These are phyloP conservation scores for Anaeramoeba flamelloides DNA, from an alignment of 78 protist species.

Conservation along the genomic window DNA sequence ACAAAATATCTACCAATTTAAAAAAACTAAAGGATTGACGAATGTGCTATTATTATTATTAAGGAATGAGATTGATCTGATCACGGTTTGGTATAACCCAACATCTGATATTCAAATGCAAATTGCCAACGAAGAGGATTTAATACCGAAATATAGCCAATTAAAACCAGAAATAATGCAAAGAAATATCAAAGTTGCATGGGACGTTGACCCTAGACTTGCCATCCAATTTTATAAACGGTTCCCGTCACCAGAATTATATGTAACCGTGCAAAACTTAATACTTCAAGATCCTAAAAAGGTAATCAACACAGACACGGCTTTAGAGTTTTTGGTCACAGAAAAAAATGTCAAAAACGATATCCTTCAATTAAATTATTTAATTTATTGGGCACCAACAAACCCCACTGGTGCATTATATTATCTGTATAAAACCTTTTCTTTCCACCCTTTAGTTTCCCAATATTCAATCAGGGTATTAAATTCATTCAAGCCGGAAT, in stretches of 20 bases:
- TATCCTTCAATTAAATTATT: constrained; percentile 37
- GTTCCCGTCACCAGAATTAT: neutral
- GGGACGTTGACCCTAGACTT: constrained; percentile 20
- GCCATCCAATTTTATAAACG: constrained; percentile 8
- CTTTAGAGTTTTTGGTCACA: constrained; percentile 37
- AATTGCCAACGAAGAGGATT: constrained; percentile 27
- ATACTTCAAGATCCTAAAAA: constrained; percentile 31
- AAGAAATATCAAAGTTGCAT: constrained; percentile 29
- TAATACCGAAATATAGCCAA: constrained; percentile 13
- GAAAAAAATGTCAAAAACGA: constrained; percentile 27
- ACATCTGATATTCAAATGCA: constrained; percentile 10
- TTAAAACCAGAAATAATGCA: too few species aligned
- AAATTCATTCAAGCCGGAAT: constrained; percentile 32
- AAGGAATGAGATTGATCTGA: constrained; percentile 45
- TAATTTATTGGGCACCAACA: constrained; percentile 40
- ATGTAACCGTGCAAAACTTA: constrained; percentile 1
- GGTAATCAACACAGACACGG: constrained; percentile 30
- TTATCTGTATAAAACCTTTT: constrained; percentile 11
- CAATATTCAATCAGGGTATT: constrained; percentile 46
- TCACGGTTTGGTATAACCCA: constrained; percentile 53
- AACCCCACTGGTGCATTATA: constrained; percentile 42
- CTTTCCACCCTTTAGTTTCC: constrained; percentile 33
- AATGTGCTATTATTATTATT: constrained; percentile 31
- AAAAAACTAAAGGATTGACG: neutral
- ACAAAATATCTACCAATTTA: neutral